Evolutionary conservation across 2,329 filamentous ascomycete species (phyloP).

Genomic region (Myriosclerotinia duriaeana): DNA sequence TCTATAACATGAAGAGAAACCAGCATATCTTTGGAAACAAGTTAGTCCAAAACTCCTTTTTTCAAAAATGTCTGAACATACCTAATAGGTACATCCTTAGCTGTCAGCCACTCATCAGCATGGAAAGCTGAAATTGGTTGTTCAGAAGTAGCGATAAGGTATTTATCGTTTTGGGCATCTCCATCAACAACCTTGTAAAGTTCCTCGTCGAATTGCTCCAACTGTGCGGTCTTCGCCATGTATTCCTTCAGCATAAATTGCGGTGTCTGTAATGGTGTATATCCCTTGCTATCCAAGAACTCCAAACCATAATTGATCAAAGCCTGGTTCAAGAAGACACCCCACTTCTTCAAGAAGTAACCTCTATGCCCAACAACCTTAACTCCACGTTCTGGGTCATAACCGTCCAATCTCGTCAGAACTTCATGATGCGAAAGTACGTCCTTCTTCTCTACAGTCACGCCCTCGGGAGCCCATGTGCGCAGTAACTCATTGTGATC

Average conservation of each 20-base stretch:
- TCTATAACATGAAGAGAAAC: slow-evolving; percentile 92
- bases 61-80: slow-evolving; percentile 41
- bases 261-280: slow-evolving; percentile 79
- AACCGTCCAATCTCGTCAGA: slow-evolving; percentile 80
- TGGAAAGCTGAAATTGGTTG: slow-evolving; percentile 93
- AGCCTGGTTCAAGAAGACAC: slow-evolving; percentile 87
- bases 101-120: slow-evolving; percentile 87
- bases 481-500: slow-evolving; percentile 78
- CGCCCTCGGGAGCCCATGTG: slow-evolving; percentile 77
- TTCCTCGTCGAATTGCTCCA: slow-evolving; percentile 97
- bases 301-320: slow-evolving; percentile 93
- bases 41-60: slow-evolving; percentile 20
- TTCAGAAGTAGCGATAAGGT: slow-evolving; percentile 77
- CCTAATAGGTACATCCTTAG: slow-evolving; percentile 85
- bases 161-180: slow-evolving; percentile 85
- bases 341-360: slow-evolving; percentile 88
- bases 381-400: slow-evolving; percentile 87
- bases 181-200: slow-evolving; percentile 94
- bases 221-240: slow-evolving; percentile 97
- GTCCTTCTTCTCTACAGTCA: slow-evolving; percentile 70
- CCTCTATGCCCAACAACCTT: slow-evolving; percentile 94
- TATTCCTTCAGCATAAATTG: slow-evolving; percentile 93
- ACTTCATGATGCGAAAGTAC: slow-evolving; percentile 94
- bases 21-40: slow-evolving; percentile 58
- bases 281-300: slow-evolving; percentile 79